Percentiles rank a stretch among this genome's conserved stretches.
phyloP scores from a whole-genome alignment of 2,329 filamentous ascomycete species.

The Ascocoryne sarcoides region DNA sequence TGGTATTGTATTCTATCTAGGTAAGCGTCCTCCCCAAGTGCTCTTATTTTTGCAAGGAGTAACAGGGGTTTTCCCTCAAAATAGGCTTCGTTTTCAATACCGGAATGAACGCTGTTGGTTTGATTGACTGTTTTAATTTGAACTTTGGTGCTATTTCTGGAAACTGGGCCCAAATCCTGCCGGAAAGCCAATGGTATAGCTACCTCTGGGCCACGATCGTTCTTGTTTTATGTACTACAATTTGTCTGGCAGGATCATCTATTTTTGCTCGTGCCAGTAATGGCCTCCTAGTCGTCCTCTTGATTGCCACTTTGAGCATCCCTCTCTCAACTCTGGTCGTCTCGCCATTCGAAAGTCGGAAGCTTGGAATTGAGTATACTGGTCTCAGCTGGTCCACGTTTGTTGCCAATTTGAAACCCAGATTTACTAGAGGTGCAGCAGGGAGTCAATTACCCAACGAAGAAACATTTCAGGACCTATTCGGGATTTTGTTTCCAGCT shows the following conservation, averaged over 20 bases:
- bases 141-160: slow-evolving; percentile 57
- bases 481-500: slow-evolving; percentile 75
- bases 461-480: slow-evolving; percentile 70
- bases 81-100: slow-evolving; percentile 85
- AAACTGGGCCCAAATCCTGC: slow-evolving; percentile 50
- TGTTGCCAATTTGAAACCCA: slow-evolving; percentile 63
- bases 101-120: slow-evolving; percentile 76
- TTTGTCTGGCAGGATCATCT: slow-evolving; percentile 72
- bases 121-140: slow-evolving; percentile 72
- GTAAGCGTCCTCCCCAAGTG: too few relatives aligned
- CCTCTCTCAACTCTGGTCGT: slow-evolving; percentile 66
- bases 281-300: slow-evolving; percentile 60
- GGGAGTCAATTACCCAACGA: slow-evolving; percentile 53
- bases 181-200: slow-evolving; percentile 65
- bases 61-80: too few relatives aligned
- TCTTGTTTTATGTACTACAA: slow-evolving; percentile 59
- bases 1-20: slow-evolving; percentile 80
- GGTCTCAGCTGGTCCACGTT: slow-evolving; percentile 65
- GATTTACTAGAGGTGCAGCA: slow-evolving; percentile 51
- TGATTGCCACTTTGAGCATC: slow-evolving; percentile 70
- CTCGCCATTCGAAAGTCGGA: slow-evolving; percentile 55
- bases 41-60: too few relatives aligned
- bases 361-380: slow-evolving; percentile 64
- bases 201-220: slow-evolving; percentile 70
- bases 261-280: slow-evolving; percentile 77